These are phyloP conservation scores for Exophiala spinifera DNA, from an alignment of 2,329 filamentous ascomycete species.

Conservation along the genomic window DNA sequence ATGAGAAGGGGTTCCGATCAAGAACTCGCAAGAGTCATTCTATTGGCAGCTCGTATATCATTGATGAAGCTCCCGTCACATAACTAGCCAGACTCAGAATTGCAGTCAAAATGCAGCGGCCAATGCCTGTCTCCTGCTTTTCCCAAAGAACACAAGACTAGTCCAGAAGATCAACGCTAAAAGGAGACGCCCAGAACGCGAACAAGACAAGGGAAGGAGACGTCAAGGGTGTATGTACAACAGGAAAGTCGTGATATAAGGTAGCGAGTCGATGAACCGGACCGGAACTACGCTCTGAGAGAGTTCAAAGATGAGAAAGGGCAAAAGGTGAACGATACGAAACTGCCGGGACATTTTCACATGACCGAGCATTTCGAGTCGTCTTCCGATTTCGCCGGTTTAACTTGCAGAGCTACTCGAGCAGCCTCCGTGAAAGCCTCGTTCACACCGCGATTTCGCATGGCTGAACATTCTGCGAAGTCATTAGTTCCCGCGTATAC, in stretches of 20 bases:
- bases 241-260: not conserved
- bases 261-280: not conserved
- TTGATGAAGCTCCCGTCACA: too few species aligned
- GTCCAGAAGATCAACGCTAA: not conserved
- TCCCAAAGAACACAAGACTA: too few species aligned
- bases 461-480: slow-evolving; percentile 85
- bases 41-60: too few species aligned
- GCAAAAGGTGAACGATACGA: not conserved
- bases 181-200: not conserved
- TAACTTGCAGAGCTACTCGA: slow-evolving; percentile 72
- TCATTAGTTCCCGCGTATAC: not conserved
- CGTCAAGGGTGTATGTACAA: not conserved
- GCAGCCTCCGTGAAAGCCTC: slow-evolving; percentile 98
- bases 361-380: slow-evolving; percentile 32
- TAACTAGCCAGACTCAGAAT: too few species aligned
- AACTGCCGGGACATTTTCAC: slow-evolving; percentile 16
- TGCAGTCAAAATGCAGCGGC: too few species aligned
- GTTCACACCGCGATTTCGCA: slow-evolving; percentile 96
- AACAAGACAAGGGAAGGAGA: not conserved
- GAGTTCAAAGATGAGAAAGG: not conserved
- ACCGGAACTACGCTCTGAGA: not conserved
- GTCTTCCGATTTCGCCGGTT: slow-evolving; percentile 37
- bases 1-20: not conserved
- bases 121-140: too few species aligned
- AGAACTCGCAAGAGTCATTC: not conserved